Evolutionary conservation across 805 yeast species (phyloP).

Genomic region (Candida oleophila): DNA sequence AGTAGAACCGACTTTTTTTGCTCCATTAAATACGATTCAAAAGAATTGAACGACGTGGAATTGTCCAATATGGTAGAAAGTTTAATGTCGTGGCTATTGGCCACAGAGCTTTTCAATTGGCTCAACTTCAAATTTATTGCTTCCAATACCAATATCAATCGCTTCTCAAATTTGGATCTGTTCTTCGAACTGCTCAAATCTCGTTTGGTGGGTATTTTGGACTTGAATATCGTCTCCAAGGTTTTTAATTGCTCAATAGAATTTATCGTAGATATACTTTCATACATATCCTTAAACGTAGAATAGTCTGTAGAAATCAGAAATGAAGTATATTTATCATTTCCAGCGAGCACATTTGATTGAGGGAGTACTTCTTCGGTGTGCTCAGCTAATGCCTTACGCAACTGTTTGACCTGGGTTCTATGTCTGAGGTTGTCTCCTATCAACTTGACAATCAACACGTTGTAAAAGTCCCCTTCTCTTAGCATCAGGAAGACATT

Average conservation of each 20-base stretch:
- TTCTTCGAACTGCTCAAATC: neutral
- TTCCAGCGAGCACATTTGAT: neutral
- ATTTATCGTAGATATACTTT: constrained; percentile 9
- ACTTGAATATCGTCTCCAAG: constrained; percentile 48
- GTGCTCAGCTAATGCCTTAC: constrained; percentile 70
- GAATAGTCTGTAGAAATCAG: constrained; percentile 12
- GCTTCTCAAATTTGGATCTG: constrained; percentile 5
- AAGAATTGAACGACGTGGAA: neutral
- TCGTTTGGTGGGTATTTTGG: neutral
- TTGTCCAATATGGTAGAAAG: neutral
- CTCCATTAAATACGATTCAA: constrained; percentile 44
- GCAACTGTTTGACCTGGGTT: constrained; percentile 67
- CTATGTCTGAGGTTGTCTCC: constrained; percentile 67
- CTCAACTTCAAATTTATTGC: neutral
- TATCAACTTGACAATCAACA: constrained; percentile 54
- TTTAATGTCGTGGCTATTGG: neutral
- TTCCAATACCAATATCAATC: neutral
- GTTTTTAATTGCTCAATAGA: constrained; percentile 47
- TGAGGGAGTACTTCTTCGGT: constrained; percentile 20
- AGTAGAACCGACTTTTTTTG: constrained; percentile 45
- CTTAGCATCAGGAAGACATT: constrained; percentile 56
- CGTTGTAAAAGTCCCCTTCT: constrained; percentile 79
- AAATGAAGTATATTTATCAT: neutral
- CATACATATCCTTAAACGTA: constrained; percentile 15
- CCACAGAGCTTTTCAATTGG: neutral